phyloP scores from a whole-genome alignment of 2,329 filamentous ascomycete genomes.

The Talaromyces funiculosus region DNA sequence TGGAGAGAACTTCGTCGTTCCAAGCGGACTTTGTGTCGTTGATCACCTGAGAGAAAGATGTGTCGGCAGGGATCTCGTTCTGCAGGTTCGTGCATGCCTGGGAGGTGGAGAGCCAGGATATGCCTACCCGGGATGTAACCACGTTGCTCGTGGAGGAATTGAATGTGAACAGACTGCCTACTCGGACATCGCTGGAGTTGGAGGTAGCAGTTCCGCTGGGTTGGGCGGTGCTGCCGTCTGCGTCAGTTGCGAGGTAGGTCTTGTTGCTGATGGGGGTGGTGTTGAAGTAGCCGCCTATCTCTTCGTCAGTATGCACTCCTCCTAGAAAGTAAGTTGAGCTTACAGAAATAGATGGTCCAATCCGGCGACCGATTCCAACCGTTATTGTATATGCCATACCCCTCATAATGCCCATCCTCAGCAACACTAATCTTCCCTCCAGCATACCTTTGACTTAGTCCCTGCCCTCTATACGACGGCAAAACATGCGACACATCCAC shows the following conservation, averaged over 20 bases:
- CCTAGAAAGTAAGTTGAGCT: slow-evolving; percentile 25
- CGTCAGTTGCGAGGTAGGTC: slow-evolving; percentile 24
- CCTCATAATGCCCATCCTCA: slow-evolving; percentile 60
- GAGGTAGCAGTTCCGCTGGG: slow-evolving; percentile 28
- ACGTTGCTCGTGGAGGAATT: slow-evolving; percentile 22
- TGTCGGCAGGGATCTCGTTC: slow-evolving; percentile 59
- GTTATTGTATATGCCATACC: slow-evolving; percentile 58
- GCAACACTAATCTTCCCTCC: slow-evolving; percentile 59
- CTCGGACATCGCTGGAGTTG: slow-evolving; percentile 42
- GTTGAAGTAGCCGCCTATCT: slow-evolving; percentile 58
- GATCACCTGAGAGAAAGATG: slow-evolving; percentile 53
- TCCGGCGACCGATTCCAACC: slow-evolving; percentile 61
- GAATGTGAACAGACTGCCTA: slow-evolving; percentile 50
- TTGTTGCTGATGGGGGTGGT: slow-evolving; percentile 26
- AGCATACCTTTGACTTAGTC: slow-evolving; percentile 50
- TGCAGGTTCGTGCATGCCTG: slow-evolving; percentile 66
- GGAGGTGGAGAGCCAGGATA: slow-evolving; percentile 63
- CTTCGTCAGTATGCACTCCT: neutral
- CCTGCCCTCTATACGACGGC: slow-evolving; percentile 53
- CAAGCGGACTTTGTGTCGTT: slow-evolving; percentile 53
- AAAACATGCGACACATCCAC: slow-evolving; percentile 62
- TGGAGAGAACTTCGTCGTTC: slow-evolving; percentile 64
- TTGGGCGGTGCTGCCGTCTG: slow-evolving; percentile 25
- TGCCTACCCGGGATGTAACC: slow-evolving; percentile 57
- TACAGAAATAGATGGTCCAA: slow-evolving; percentile 58